phyloP scores from a whole-genome alignment of 1,284 basidiomycete species.

The Vanrija pseudolonga region DNA sequence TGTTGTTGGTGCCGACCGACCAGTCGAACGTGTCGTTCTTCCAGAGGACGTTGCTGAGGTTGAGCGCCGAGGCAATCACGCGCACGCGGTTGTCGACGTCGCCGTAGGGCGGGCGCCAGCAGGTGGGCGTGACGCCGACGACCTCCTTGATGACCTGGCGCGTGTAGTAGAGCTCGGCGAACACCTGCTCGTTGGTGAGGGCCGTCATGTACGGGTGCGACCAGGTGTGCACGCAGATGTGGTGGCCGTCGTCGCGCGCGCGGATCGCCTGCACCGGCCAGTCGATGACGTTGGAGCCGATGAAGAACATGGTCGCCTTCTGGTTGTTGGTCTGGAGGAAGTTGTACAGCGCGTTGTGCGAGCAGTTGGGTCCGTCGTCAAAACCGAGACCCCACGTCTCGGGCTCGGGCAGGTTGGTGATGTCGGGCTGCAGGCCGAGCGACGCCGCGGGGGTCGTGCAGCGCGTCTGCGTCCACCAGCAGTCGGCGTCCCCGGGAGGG shows the following conservation, averaged over 20 bases:
- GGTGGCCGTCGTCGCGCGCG: conserved; percentile 49
- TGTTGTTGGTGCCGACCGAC: conserved; percentile 36
- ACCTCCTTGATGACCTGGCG: conserved; percentile 53
- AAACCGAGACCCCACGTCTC: conserved; percentile 55
- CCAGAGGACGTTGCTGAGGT: conserved; percentile 54
- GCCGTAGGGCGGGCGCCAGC: conserved; percentile 54
- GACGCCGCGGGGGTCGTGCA: conserved; percentile 42
- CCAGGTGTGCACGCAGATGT: conserved; percentile 53
- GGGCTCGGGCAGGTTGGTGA: conserved; percentile 50
- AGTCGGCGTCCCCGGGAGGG: conserved; percentile 12
- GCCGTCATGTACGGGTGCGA: conserved; percentile 54
- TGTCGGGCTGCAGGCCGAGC: conserved; percentile 41
- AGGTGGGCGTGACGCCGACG: conserved; percentile 52
- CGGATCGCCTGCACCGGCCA: conserved; percentile 56
- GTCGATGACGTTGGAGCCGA: conserved; percentile 55
- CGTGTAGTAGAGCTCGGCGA: conserved; percentile 58
- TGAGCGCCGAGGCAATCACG: conserved; percentile 52
- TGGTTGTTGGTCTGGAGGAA: conserved; percentile 51
- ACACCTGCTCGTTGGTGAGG: conserved; percentile 53
- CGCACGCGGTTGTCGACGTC: conserved; percentile 56
- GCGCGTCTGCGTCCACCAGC: conserved; percentile 49
- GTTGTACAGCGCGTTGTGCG: conserved; percentile 56
- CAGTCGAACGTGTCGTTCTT: conserved; percentile 53
- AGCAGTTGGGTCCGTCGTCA: conserved; percentile 54
- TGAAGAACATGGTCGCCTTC: conserved; percentile 54